A percentile compares a stretch with the other conserved stretches of the same genome.
Conservation (phyloP, 768 basidiomycete genomes). For the Pilatotrama ljubarskyi region DNA sequence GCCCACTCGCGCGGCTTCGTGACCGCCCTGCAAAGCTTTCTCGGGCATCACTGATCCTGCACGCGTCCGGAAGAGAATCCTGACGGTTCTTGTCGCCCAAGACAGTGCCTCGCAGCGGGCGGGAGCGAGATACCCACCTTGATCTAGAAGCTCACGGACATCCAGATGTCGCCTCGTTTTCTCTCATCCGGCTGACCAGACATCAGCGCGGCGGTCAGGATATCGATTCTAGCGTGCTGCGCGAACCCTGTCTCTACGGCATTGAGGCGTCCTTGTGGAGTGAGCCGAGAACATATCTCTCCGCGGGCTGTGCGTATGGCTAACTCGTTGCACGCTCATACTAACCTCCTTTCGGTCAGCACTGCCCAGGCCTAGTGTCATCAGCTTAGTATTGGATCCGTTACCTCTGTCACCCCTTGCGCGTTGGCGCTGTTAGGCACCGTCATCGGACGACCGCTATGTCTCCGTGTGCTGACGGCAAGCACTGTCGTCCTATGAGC, state of each 20-base stretch:
- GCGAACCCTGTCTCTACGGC: slow-evolving; percentile 1
- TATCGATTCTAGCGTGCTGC: slow-evolving; percentile 10
- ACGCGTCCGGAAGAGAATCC: background rate
- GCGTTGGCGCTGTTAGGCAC: too few relatives aligned
- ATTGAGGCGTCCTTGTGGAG: slow-evolving; percentile 1
- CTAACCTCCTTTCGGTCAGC: slow-evolving; percentile 1
- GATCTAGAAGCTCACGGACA: slow-evolving; percentile 7
- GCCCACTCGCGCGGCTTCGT: background rate
- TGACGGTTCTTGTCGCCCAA: slow-evolving; percentile 1
- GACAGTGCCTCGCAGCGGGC: slow-evolving; percentile 8
- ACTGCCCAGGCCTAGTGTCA: background rate
- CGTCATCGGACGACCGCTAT: background rate
- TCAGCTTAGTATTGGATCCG: too few relatives aligned
- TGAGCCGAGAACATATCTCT: background rate
- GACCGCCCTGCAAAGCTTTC: slow-evolving; percentile 3
- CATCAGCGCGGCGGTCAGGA: slow-evolving; percentile 2
- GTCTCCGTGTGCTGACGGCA: background rate
- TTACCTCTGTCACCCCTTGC: background rate
- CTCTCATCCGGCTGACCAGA: background rate
- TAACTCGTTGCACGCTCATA: background rate
- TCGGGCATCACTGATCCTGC: slow-evolving; percentile 12
- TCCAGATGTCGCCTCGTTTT: background rate
- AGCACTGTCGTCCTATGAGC: background rate
- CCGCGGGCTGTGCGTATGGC: background rate
- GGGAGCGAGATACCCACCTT: slow-evolving; percentile 2